Evolutionary conservation across 495 filamentous ascomycete species (phyloP), one percentile per base, ranked within the genome.

Genomic region (Acidomyces sp.): DNA sequence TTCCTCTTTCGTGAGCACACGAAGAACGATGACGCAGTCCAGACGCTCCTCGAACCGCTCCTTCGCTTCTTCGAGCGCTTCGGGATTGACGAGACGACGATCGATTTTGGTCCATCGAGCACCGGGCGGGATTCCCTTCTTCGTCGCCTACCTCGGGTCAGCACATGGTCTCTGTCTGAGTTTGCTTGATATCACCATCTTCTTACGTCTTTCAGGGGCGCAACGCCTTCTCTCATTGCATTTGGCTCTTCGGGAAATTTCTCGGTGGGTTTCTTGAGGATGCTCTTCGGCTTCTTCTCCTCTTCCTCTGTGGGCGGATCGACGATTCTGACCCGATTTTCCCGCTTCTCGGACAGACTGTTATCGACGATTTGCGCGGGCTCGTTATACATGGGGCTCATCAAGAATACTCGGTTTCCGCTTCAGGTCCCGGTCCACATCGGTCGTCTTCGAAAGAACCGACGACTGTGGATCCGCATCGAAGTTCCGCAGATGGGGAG

Each of bases 51-150:
- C 84, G 49, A 74, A 93, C 18, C 85, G 73, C 61, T 90, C 84
- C 49, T 82, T 77, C 0, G 75, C 81, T 11, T 75, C 67, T 43
- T 78, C 75, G 37, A 93, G 63, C 0, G 85, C 83, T 40, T 77
- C 78, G 0, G 84, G 83, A 49, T 85, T 93, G 50, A 93, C 84
- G 38, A 88, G 67, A 37, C 77, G 71, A 20, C 85, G 72, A 57
- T 77, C 80, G 54, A 93, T 82, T 66, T 87, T 93, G 27, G 85
- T 93, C 85, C 85, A 93, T 31, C 82, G 70, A 3, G 85, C 85
- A 24, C 76, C 78, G 0, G 75, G 64, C 4, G 84, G 85, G 39
- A 88, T 82, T 17, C 77, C 74, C 46, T 77, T 66, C 29, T 51
- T 46, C 2, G 38, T 49, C 6, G 52, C 56, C 59, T 83, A 76